Conservation (phyloP, 495 filamentous ascomycete genomes). For the Evernia prunastri region DNA sequence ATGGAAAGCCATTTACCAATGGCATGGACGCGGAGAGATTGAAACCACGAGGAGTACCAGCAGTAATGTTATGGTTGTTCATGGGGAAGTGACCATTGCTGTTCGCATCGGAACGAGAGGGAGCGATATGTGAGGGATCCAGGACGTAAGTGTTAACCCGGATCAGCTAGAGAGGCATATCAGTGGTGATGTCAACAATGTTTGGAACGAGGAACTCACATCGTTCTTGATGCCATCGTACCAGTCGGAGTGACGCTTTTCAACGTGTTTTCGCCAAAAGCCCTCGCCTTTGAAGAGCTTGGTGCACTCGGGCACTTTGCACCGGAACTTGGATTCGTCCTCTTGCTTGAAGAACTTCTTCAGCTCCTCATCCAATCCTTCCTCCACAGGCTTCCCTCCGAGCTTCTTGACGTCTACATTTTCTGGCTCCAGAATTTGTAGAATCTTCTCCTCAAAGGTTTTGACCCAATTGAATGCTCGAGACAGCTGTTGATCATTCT, state of each 20-base stretch:
- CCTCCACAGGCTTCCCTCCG: slow-evolving; percentile 79
- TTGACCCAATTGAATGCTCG: slow-evolving; percentile 99
- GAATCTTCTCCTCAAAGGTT: slow-evolving; percentile 94
- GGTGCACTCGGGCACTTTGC: slow-evolving; percentile 89
- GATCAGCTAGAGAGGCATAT: slow-evolving; percentile 50
- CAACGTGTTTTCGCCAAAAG: slow-evolving; percentile 97
- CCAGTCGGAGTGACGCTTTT: slow-evolving; percentile 93
- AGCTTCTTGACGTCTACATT: slow-evolving; percentile 78
- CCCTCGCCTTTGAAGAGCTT: slow-evolving; percentile 95
- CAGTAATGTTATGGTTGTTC: slow-evolving; percentile 60
- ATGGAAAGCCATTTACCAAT: slow-evolving; percentile 40
- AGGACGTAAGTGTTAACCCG: slow-evolving; percentile 90
- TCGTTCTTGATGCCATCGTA: slow-evolving; percentile 70
- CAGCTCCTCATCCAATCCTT: slow-evolving; percentile 81
- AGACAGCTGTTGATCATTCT: slow-evolving; percentile 83
- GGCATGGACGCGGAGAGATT: slow-evolving; percentile 67
- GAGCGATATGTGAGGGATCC: slow-evolving; percentile 87
- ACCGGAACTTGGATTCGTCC: slow-evolving; percentile 91
- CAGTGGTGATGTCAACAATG: slow-evolving; percentile 14
- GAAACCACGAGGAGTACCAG: slow-evolving; percentile 90
- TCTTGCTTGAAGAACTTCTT: slow-evolving; percentile 89
- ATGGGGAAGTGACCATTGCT: slow-evolving; percentile 93
- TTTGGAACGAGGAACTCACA: slow-evolving; percentile 47
- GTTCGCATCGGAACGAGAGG: slow-evolving; percentile 90
- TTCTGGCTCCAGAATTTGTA: slow-evolving; percentile 86